Base-by-base conservation (phyloP, 2,329 filamentous ascomycete genomes). In the Neofusicoccum sp. region DNA sequence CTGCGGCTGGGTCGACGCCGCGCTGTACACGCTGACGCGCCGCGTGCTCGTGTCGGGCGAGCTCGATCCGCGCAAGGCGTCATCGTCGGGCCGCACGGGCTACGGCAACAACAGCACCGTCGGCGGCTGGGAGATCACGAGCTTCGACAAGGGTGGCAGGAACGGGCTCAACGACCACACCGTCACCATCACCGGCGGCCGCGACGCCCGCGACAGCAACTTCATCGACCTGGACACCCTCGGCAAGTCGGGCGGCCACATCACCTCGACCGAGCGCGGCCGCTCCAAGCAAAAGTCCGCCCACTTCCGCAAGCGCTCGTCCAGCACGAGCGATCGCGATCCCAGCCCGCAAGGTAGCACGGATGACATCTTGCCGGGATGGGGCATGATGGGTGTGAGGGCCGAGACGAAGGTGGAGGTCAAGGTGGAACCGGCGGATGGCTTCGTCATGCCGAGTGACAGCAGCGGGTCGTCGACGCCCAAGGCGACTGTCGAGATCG, bases 1-100 rank as follows among this genome's bases (percentile, higher is more conserved):
- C 6, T 79, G 77, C 37, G 79, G 79, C 29, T 80, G 77, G 76
- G 73, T 80, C 31, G 79, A 81, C 52, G 76, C 76, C 6, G 61
- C 78, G 0, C 71, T 80, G 2, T 81, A 81, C 65, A 70, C 78
- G 1, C 64, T 80, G 8, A 81, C 78, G 1, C 76, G 78, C 4
- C 73, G 77, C 7, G 69, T 79, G 4, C 67, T 80, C 29, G 71
- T 76, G 29, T 69, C 71, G 9, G 68, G 70, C 63, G 70, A 76
- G n/a, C 47, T 74, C 31, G 62, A 56, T 7, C 43, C 14, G 34
- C 39, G 33, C 28, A 58, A 58, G 34, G 43, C 31, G 4, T 56
- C 62, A 14, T 37, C 37, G 4, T 43, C 28, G 29, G 50, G 28
- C 39, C 56, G 41, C 54, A 58, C 44, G 12, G 48, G 36, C 28